Evolutionary conservation across 306 rosid genomes (phyloP), one percentile per base, ranked within the genome.

Genomic region (Ormosia emarginata): DNA sequence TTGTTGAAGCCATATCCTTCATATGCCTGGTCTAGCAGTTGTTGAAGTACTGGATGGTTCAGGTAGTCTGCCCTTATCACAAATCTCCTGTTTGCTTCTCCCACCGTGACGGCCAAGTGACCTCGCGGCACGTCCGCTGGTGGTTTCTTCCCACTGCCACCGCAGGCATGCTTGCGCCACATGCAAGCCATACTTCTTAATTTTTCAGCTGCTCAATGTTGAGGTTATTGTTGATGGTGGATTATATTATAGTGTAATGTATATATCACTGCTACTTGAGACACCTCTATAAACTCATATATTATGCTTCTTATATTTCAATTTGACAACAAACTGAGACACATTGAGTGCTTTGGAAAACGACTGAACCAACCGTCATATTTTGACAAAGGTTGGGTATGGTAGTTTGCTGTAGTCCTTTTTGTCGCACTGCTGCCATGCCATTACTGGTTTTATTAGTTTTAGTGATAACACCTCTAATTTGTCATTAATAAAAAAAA

Each of bases 31-130:
- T 88, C 85, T 49, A 86, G 87, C 65, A 88, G 75, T 80, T 82
- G 81, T 44, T 67, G 84, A 59, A 82, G 65, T 53, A 82, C 18
- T 30, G 86, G 84, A 71, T 86, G 86, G 72, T 86, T 86, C 55
- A 86, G 70, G 74, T 86, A 82, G 46, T 86, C 86, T 49, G 89
- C 79, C 44, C 79, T 86, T 67, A 86, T 86, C 53, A 86, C 89
- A 37, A 79, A 82, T 67, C 84, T 86, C 50, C 53, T 83, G 43
- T 86, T 86, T 24, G 86, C 63, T 36, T 86, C 82, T 46, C 89
- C 86, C 6, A 82, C 86, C 3, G 30, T 78, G 39, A 86, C 89
- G 0, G 86, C 89, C 76, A 86, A 24, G 81, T 86, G 89, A 0
- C 86, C 86, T 7, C 79, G 74, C 1, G 89, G 93, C 43, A 87